These are phyloP conservation scores for Aspergillus quadrilineatus DNA, from an alignment of 2,329 filamentous ascomycete genomes.

Conservation along the genomic window DNA sequence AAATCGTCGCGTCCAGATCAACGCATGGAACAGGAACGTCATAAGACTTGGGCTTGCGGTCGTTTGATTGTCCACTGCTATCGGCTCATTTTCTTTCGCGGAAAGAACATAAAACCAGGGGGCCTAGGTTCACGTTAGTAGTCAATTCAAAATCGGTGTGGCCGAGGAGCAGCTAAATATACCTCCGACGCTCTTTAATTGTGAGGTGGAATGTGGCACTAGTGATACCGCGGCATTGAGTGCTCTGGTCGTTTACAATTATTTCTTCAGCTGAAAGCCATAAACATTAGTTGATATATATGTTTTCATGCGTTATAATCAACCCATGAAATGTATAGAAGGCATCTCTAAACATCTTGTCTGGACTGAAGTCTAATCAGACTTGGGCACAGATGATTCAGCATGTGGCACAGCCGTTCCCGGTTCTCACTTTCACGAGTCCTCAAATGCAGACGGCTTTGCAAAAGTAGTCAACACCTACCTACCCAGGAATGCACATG, in stretches of 20 bases:
- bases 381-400: neutral
- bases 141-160: neutral
- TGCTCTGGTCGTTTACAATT: too few relatives aligned
- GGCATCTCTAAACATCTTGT: too few relatives aligned
- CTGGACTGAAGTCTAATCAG: too few relatives aligned
- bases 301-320: too few relatives aligned
- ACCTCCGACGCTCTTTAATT: too few relatives aligned
- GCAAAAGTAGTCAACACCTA: neutral
- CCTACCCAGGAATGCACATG: neutral
- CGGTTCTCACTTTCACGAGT: neutral
- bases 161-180: too few relatives aligned
- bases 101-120: neutral
- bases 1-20: neutral
- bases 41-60: neutral
- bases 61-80: neutral
- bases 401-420: neutral
- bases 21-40: neutral
- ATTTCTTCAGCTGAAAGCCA: too few relatives aligned
- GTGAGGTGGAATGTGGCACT: too few relatives aligned
- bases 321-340: too few relatives aligned
- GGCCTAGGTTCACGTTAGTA: neutral
- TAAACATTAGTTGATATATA: too few relatives aligned
- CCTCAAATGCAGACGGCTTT: neutral
- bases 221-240: too few relatives aligned
- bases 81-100: neutral